Conservation (phyloP, 805 yeast species). For the Candida ovalis region DNA sequence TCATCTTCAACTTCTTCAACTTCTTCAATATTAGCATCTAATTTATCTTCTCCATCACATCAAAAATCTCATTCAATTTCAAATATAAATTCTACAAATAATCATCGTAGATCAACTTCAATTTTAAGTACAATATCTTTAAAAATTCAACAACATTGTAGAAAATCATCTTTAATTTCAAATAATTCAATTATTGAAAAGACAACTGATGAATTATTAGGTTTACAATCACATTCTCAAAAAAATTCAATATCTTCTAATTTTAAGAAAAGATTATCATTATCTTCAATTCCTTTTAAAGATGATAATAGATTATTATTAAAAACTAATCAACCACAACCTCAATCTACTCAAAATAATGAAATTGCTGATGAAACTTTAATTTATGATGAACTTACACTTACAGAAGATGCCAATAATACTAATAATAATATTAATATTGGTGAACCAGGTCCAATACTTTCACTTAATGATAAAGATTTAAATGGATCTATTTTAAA, state of each 20-base stretch:
- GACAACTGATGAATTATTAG: slow-evolving; percentile 26
- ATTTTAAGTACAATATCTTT: slow-evolving; percentile 24
- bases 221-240: slow-evolving; percentile 8
- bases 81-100: slow-evolving; percentile 2
- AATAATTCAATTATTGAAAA: slow-evolving; percentile 23
- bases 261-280: not conserved
- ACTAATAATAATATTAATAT: slow-evolving; percentile 1
- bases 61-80: slow-evolving; percentile 5
- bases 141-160: slow-evolving; percentile 23
- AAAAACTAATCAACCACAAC: too few species aligned
- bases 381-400: slow-evolving; percentile 24
- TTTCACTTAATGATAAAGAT: too few species aligned
- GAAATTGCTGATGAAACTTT: slow-evolving; percentile 18
- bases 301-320: not conserved
- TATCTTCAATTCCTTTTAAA: slow-evolving; percentile 1
- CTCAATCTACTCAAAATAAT: not conserved
- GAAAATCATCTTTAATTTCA: slow-evolving; percentile 24
- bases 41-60: slow-evolving; percentile 3
- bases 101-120: slow-evolving; percentile 23
- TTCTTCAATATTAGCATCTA: not conserved
- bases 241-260: not conserved
- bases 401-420: slow-evolving; percentile 20
- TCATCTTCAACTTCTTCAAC: not conserved
- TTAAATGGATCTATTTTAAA: not conserved
- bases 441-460: slow-evolving; percentile 36